Base-by-base conservation (phyloP, 1,284 basidiomycete species). In the Thelephora terrestris region DNA sequence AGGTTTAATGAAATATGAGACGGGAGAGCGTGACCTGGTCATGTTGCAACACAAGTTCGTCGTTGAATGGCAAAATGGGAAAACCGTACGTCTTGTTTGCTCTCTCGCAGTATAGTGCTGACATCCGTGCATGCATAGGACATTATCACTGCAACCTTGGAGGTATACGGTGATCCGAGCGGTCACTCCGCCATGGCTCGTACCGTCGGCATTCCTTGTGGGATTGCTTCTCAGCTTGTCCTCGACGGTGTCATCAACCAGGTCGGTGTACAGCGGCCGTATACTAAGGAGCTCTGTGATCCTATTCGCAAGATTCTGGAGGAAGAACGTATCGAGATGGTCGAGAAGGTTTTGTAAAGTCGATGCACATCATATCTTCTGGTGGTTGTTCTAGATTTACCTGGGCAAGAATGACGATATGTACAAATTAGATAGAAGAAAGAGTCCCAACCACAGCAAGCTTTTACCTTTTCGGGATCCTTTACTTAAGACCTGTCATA, bases 31-130 rank as follows among this genome's bases (percentile, higher is more conserved):
- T 18, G 95, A 99, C 67, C 81, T 98, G 56, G 91, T 99, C 57
- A 91, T 97, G 81, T 80, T 99, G 47, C 94, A 98, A 71, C 95
- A 99, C 79, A 95, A 94, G 71, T 96, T 97, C 63, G 70, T 89
- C 58, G 83, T 96, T 43, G 79, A 91, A 63, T 88, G 86, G 78
- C 73, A 76, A 35, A 89, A 95, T 61, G 92, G 93, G 47, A 77
- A 71, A 45, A 71, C 76, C 64, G 87, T 85, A 51, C 51, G 75
- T 61, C 29, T 37, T 35, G 38, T 32, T 42, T 43, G 50, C 3
- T 53, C 50, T 43, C 24, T 18, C 5, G 20, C 39, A 46, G 29
- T 44, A 50, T 50, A 10, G 52, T 45, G 43, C 7, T 54, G 47
- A 24, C n/a, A 16, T 21, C 50, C n/a, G 48, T 46, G 32, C 34